Percentiles rank a stretch among this genome's conserved stretches.
Conservation (phyloP, 2,329 filamentous ascomycete species). For the Pestalotiopsis sp. region DNA sequence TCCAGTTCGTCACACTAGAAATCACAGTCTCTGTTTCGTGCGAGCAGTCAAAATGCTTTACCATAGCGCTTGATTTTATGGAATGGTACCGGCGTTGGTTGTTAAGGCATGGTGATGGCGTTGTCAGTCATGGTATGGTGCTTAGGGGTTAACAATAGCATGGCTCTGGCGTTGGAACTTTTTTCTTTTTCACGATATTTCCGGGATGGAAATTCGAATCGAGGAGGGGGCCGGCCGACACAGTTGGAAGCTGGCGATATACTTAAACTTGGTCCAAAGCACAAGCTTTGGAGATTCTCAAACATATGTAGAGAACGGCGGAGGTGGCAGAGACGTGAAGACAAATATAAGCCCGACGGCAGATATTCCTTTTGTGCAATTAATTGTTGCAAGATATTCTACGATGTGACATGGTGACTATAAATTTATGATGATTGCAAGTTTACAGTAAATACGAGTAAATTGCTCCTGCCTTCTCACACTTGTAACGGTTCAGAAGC, state of each 20-base stretch:
- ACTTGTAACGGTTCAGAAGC: too few species aligned
- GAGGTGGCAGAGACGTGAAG: slow-evolving; percentile 16
- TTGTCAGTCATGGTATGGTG: background rate
- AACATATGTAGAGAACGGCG: background rate
- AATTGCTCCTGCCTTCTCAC: too few species aligned
- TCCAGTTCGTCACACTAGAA: background rate
- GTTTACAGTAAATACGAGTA: background rate
- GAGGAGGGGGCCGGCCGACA: background rate
- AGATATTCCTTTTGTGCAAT: slow-evolving; percentile 27
- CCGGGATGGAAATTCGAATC: background rate
- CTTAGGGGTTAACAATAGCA: background rate
- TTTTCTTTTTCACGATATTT: background rate
- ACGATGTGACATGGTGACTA: too few species aligned
- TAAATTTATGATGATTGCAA: background rate
- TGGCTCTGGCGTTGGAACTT: background rate
- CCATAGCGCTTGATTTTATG: background rate
- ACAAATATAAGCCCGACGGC: slow-evolving; percentile 29
- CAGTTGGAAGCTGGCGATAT: background rate
- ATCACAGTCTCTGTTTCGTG: background rate
- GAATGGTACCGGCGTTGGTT: background rate
- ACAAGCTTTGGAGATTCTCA: background rate
- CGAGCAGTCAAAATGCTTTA: background rate
- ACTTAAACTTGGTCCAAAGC: background rate
- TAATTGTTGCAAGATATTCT: background rate
- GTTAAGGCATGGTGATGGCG: background rate